A percentile compares a stretch with the other conserved stretches of the same genome.
Conservation (phyloP, 495 filamentous ascomycete genomes). For the Glonium stellatum region DNA sequence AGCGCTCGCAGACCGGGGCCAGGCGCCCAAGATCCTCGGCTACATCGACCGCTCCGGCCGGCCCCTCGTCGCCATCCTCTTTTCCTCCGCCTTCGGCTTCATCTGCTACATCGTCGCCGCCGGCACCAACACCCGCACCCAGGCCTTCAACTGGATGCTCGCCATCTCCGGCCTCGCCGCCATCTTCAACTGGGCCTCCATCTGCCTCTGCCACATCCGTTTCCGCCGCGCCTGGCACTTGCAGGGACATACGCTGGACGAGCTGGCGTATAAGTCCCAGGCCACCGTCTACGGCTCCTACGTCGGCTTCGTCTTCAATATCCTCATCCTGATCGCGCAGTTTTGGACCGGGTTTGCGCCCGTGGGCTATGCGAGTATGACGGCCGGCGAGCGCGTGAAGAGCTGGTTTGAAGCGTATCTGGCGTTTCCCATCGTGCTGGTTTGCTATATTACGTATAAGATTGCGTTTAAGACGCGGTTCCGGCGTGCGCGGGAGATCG, state of each 20-base stretch:
- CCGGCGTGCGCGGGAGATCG: slow-evolving; percentile 23
- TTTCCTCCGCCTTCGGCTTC: slow-evolving; percentile 66
- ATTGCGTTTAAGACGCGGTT: slow-evolving; percentile 23
- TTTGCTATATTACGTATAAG: slow-evolving; percentile 25
- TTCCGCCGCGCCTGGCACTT: slow-evolving; percentile 74
- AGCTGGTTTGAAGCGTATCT: slow-evolving; percentile 28
- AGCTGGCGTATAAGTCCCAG: slow-evolving; percentile 79
- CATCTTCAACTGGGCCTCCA: slow-evolving; percentile 90
- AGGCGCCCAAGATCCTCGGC: slow-evolving; percentile 35
- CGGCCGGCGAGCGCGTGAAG: slow-evolving; percentile 19
- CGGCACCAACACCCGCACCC: slow-evolving; percentile 53
- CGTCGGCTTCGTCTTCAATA: slow-evolving; percentile 72
- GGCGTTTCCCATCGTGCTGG: slow-evolving; percentile 26
- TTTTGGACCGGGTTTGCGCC: slow-evolving; percentile 33
- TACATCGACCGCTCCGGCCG: slow-evolving; percentile 40
- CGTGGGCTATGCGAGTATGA: slow-evolving; percentile 32
- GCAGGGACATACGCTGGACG: slow-evolving; percentile 62
- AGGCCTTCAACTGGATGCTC: slow-evolving; percentile 81
- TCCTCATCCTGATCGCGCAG: slow-evolving; percentile 48
- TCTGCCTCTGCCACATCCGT: slow-evolving; percentile 84
- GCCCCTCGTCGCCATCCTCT: slow-evolving; percentile 58
- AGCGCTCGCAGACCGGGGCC: slow-evolving; percentile 35
- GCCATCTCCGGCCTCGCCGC: slow-evolving; percentile 82
- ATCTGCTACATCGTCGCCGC: slow-evolving; percentile 64
- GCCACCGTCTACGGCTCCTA: slow-evolving; percentile 76